Evolutionary conservation across 352 stramenopile species (phyloP), one percentile per base, ranked within the genome.

Genomic region (Phytophthora podocarpi): DNA sequence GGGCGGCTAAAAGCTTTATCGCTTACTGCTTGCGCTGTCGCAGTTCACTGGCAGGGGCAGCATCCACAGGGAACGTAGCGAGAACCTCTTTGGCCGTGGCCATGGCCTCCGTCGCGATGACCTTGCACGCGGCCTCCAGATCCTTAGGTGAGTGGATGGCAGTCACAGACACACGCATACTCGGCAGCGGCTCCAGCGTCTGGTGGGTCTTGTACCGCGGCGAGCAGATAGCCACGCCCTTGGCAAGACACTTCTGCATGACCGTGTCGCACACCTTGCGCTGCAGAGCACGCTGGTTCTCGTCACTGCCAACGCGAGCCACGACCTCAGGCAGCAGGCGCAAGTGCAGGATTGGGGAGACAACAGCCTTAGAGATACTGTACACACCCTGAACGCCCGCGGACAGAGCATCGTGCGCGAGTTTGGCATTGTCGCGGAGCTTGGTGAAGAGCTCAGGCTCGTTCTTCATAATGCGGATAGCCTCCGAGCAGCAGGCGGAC

Each of bases 401-500:
- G 18, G 74, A 63, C 46, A 94, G 69, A 41, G 67, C 62, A 31
- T 85, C 69, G 65, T 91, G 79, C n/a, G 71, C 77, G 8, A 89
- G 54, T 50, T 76, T 72, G 10, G 85, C 74, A 45, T 91, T 92
- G 32, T 82, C 70, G 13, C 80, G 80, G 12, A 95, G 75, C 61
- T 79, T 78, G 32, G 51, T 67, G 32, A 95, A 87, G n/a, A 93
- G 68, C 56, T 88, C 54, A 21, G 85, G 82, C 59, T 97, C 87
- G 28, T 77, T 60, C 57, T 70, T 86, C 73, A 97, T 89, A 68
- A 97, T 85, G 26, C 74, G 80, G 31, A 97, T 85, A n/a, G 90
- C 78, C 58, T 90, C 88, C 6, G 87, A 92, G 30, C 86, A 91
- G 46, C 85, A 96, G 4, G 91, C 84, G 9, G 87, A 96, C 50